Evolutionary conservation across 192 early-diverging fungal genomes (phyloP), one percentile per base, ranked within the genome.

Genomic region (Backusella tarrabulga): DNA sequence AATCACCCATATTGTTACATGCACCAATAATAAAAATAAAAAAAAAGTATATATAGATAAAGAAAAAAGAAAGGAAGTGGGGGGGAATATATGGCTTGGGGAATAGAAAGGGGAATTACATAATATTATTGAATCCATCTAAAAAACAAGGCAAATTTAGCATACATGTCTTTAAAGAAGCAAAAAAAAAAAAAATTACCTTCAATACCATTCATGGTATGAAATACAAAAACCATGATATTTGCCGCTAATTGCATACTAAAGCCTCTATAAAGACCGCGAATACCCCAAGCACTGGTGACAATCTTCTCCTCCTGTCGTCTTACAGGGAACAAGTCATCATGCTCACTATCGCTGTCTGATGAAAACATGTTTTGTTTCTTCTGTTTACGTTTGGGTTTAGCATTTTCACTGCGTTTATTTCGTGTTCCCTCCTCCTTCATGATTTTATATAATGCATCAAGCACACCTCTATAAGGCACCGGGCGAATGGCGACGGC

Each of bases 391-490:
- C 9, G 56, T 21, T 63, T 63, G 1, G 9, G 4, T 63, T 63
- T 63, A 26, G 56, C 23, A 26, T 63, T 63, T 11, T 46, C 14
- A 26, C 17, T 60, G 69, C 38, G 41, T 14, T 74, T 60, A 34
- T 73, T 74, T 46, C 42, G 68, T 34, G 84, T 86, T 9, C 93
- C 93, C 76, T 94, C 93, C 79, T 94, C 93, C 9, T 87, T 84
- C 68, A 92, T 83, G 42, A 94, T 89, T 52, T 88, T 88, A 83
- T 90, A 91, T 23, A 87, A 68, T 32, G 87, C 88, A 60, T 94
- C 91, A 19, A 87, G 72, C 73, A 94, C 86, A 12, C 93, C 92
- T 2, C 87, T 84, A 71, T 94, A 94, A 8, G 88, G 92, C 23
- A 90, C 83, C 34, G 87, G 85, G 9, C 91, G 84, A 14, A 88